Conservation (phyloP, 1,284 basidiomycete genomes). For the Inonotus obliquus region DNA sequence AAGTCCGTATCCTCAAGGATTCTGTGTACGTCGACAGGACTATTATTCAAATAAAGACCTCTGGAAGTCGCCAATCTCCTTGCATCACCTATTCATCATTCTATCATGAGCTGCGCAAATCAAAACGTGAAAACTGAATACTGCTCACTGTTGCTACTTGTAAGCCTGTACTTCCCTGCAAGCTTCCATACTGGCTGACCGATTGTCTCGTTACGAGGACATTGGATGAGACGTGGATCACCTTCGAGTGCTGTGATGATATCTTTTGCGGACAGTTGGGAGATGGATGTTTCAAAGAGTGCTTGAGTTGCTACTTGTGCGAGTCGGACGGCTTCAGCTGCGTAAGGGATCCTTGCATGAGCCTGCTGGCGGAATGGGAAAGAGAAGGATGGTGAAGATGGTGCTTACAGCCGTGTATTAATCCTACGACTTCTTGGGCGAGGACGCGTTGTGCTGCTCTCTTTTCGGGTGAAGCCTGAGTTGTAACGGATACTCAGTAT, state of each 20-base stretch:
- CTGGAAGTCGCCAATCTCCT: conserved; percentile 6
- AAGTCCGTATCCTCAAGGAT: conserved; percentile 39
- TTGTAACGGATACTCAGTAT: background rate
- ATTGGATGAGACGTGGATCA: conserved; percentile 30
- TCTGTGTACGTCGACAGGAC: conserved; percentile 6
- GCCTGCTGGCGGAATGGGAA: background rate
- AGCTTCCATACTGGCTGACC: conserved; percentile 25
- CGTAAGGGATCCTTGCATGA: too few species aligned
- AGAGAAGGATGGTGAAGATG: background rate
- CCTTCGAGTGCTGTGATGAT: conserved; percentile 28
- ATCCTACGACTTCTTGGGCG: conserved; percentile 83
- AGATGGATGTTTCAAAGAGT: conserved; percentile 30
- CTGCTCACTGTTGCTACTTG: conserved; percentile 28
- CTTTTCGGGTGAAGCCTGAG: conserved; percentile 48
- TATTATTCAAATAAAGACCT: conserved; percentile 18
- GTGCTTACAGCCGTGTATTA: conserved; percentile 75
- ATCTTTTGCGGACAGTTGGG: conserved; percentile 24
- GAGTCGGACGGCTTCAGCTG: conserved; percentile 28
- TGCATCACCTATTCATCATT: conserved; percentile 6
- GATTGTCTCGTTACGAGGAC: conserved; percentile 29
- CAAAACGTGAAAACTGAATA: background rate
- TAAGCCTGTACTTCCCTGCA: conserved; percentile 26
- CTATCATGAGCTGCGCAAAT: background rate
- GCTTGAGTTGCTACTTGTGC: conserved; percentile 31
- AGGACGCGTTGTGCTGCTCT: conserved; percentile 75